Percentiles rank a stretch among this genome's conserved stretches.
Conservation (phyloP, 2,329 filamentous ascomycete species). For the Monosporascus sp. region DNA sequence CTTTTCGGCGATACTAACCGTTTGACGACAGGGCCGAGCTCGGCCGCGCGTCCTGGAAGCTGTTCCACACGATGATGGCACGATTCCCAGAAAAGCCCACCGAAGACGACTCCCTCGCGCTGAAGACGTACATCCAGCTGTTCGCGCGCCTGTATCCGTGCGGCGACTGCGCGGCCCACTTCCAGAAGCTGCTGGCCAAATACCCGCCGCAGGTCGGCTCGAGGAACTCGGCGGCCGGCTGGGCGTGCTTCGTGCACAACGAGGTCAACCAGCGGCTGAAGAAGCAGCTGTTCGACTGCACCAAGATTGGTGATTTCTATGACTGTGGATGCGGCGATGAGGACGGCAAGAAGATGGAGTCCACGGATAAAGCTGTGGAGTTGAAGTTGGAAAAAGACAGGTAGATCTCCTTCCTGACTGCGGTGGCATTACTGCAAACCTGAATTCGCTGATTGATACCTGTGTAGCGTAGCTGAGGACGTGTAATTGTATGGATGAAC, state of each 20-base stretch:
- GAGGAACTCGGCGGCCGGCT: slow-evolving; percentile 59
- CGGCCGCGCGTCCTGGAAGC: slow-evolving; percentile 63
- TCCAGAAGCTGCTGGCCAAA: slow-evolving; percentile 54
- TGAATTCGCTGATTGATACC: background rate
- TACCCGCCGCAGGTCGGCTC: slow-evolving; percentile 62
- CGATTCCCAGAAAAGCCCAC: slow-evolving; percentile 63
- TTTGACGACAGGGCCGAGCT: slow-evolving; percentile 49
- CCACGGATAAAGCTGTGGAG: slow-evolving; percentile 19
- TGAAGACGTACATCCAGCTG: slow-evolving; percentile 60
- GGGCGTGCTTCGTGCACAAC: slow-evolving; percentile 66
- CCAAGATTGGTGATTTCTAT: slow-evolving; percentile 64
- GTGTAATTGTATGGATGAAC: background rate
- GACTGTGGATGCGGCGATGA: slow-evolving; percentile 69
- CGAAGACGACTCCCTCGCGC: slow-evolving; percentile 54
- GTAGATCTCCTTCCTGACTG: background rate
- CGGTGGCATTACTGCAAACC: background rate
- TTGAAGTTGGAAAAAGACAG: slow-evolving; percentile 23
- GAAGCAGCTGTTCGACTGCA: slow-evolving; percentile 61
- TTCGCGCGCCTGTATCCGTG: slow-evolving; percentile 67
- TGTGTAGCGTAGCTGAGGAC: background rate
- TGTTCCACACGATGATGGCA: slow-evolving; percentile 66
- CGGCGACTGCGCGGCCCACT: slow-evolving; percentile 64
- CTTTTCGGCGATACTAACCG: background rate
- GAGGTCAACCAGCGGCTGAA: slow-evolving; percentile 59
- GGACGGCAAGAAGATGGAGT: slow-evolving; percentile 37